These are phyloP conservation scores for Furcasterigmium furcatum DNA, from an alignment of 2,329 filamentous ascomycete genomes.

Conservation along the genomic window DNA sequence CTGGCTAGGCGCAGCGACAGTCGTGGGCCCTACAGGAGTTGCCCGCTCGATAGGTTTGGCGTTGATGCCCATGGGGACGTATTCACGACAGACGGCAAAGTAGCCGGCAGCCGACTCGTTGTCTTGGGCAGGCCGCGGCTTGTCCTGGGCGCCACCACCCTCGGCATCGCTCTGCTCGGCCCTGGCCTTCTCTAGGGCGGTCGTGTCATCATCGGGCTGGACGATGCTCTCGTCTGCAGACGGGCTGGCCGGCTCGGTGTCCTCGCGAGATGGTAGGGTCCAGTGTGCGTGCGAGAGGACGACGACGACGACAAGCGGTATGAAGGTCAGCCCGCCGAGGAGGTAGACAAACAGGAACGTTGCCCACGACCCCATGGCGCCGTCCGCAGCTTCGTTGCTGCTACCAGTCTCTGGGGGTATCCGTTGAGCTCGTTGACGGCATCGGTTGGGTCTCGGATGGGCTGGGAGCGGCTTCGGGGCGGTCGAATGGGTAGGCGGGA, in stretches of 20 bases:
- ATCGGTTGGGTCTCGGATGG: background rate
- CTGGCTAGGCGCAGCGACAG: conserved; percentile 75
- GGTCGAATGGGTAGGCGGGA: background rate
- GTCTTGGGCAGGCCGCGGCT: conserved; percentile 53
- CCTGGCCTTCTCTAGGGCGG: conserved; percentile 59
- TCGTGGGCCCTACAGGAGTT: conserved; percentile 72
- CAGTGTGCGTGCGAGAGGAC: conserved; percentile 66
- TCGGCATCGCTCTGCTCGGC: conserved; percentile 53
- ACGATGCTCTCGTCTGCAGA: conserved; percentile 37
- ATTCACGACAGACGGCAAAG: conserved; percentile 93
- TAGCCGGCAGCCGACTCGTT: conserved; percentile 84
- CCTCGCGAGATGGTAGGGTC: conserved; percentile 55
- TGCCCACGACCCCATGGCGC: conserved; percentile 48
- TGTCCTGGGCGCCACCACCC: conserved; percentile 41
- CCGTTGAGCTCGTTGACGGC: background rate
- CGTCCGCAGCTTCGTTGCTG: conserved; percentile 2
- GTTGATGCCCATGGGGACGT: conserved; percentile 86
- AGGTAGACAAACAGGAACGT: conserved; percentile 73
- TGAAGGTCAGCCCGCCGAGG: conserved; percentile 82
- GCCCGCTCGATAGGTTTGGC: conserved; percentile 86
- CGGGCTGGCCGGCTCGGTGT: conserved; percentile 23
- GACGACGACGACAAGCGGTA: conserved; percentile 65
- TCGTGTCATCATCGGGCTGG: conserved; percentile 62
- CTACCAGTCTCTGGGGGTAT: background rate
- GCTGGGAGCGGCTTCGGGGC: background rate